Percentiles rank a stretch among this genome's conserved stretches.
These are phyloP conservation scores for Diutina mesorugosa DNA, from an alignment of 1,139 yeast genomes.

Conservation along the genomic window DNA sequence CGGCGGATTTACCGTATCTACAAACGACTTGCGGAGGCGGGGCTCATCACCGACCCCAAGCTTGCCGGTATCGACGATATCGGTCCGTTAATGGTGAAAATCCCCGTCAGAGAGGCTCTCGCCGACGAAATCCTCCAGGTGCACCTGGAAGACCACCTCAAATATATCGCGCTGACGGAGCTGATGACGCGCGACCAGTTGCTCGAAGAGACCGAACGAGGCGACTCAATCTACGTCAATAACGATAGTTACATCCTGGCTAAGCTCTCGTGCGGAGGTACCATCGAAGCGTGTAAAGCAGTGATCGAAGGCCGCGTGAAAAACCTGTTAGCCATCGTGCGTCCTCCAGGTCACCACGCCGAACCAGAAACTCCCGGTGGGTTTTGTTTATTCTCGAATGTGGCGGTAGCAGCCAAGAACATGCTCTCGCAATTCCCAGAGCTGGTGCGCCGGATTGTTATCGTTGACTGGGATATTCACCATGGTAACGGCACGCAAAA, in stretches of 20 bases:
- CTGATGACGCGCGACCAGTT: constrained; percentile 69
- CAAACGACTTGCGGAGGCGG: constrained; percentile 88
- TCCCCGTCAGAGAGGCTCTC: constrained; percentile 84
- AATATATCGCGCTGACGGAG: constrained; percentile 64
- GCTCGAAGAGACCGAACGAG: constrained; percentile 74
- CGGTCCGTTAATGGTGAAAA: constrained; percentile 80
- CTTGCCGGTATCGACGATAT: constrained; percentile 70
- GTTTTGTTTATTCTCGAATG: constrained; percentile 89
- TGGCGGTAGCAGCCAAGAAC: constrained; percentile 91
- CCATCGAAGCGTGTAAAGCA: constrained; percentile 91
- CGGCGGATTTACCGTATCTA: constrained; percentile 89
- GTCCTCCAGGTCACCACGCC: constrained; percentile 99
- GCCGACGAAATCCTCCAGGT: constrained; percentile 78
- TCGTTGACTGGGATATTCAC: constrained; percentile 96
- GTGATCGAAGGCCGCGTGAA: constrained; percentile 89
- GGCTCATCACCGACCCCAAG: constrained; percentile 71
- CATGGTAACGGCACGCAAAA: constrained; percentile 98
- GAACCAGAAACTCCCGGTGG: constrained; percentile 98
- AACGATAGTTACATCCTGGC: constrained; percentile 86
- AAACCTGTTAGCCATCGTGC: constrained; percentile 85
- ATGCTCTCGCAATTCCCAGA: constrained; percentile 79
- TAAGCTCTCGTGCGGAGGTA: constrained; percentile 89
- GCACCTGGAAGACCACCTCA: constrained; percentile 71
- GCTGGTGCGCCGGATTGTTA: constrained; percentile 68
- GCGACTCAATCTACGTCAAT: constrained; percentile 91